A percentile compares a stretch with the other conserved stretches of the same genome.
Evolutionary conservation across 164 flowering plant genomes (phyloP).

Genomic region (Dillenia suffruticosa): DNA sequence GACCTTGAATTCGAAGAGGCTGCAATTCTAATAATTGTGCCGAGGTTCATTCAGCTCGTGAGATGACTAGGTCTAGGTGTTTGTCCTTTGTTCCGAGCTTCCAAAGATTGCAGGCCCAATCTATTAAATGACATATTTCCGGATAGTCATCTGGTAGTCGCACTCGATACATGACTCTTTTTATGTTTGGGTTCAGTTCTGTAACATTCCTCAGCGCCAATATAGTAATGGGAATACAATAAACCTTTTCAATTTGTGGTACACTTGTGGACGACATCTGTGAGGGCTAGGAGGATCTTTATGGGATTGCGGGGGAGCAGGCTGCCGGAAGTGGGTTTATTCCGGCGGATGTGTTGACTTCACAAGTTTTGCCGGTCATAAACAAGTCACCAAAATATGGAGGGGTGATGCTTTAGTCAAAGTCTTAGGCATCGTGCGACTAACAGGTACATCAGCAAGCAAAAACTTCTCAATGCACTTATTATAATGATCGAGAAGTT

Average conservation of each 20-base stretch:
- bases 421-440: conserved; percentile 32
- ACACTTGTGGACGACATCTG: conserved; percentile 20
- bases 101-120: too few species aligned
- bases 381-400: conserved; percentile 46
- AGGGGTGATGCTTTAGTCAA: conserved; percentile 60
- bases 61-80: too few species aligned
- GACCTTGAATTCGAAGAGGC: too few species aligned
- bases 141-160: conserved; percentile 20
- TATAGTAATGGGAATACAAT: conserved; percentile 16
- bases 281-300: conserved; percentile 20
- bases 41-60: too few species aligned
- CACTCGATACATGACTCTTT: conserved; percentile 32
- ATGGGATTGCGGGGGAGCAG: conserved; percentile 33
- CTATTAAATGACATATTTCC: conserved; percentile 14
- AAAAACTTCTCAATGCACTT: too few species aligned
- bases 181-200: conserved; percentile 51
- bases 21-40: too few species aligned
- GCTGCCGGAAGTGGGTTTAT: conserved; percentile 63
- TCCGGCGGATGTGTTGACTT: conserved; percentile 29
- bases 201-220: conserved; percentile 39
- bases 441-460: conserved; percentile 27
- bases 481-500: too few species aligned
- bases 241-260: conserved; percentile 28
- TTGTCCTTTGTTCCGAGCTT: too few species aligned
- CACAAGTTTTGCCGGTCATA: conserved; percentile 37